Conservation (phyloP, 495 filamentous ascomycete species). For the Ascobolus immersus region DNA sequence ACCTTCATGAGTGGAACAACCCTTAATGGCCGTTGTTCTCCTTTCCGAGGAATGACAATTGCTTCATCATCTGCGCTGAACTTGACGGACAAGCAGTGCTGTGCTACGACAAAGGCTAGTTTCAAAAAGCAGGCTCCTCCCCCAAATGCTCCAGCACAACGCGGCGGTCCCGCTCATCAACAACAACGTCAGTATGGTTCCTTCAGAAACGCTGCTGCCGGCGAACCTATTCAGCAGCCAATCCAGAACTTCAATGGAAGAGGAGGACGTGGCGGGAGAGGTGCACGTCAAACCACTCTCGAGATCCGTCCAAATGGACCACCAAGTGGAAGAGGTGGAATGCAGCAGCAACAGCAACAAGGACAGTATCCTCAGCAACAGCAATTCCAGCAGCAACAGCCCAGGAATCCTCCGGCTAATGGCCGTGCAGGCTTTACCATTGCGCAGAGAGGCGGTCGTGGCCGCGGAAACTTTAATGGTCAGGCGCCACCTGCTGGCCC, state of each 20-base stretch:
- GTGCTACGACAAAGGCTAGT: conserved; percentile 42
- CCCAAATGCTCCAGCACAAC: too few species aligned
- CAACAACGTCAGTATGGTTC: conserved; percentile 23
- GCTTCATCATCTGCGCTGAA: conserved; percentile 64
- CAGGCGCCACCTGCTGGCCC: not conserved
- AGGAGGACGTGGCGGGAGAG: conserved; percentile 27
- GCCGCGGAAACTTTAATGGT: conserved; percentile 3
- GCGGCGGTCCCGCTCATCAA: conserved; percentile 24
- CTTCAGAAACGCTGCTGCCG: conserved; percentile 30
- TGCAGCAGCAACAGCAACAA: too few species aligned
- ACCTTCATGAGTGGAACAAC: conserved; percentile 93
- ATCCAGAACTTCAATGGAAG: conserved; percentile 1
- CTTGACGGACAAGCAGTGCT: conserved; percentile 52
- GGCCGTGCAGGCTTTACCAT: conserved; percentile 12
- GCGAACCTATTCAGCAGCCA: conserved; percentile 19
- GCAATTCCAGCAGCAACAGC: too few species aligned
- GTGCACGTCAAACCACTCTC: conserved; percentile 15
- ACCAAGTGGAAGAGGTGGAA: too few species aligned
- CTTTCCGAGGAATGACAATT: conserved; percentile 87
- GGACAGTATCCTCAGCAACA: too few species aligned
- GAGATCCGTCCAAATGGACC: too few species aligned
- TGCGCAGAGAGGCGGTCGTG: conserved; percentile 9
- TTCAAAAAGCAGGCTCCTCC: conserved; percentile 27
- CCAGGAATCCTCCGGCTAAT: conserved; percentile 16
- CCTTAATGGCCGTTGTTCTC: conserved; percentile 68